Base-by-base conservation (phyloP, 2,329 filamentous ascomycete species). In the Lasiodiplodia hormozganensis region DNA sequence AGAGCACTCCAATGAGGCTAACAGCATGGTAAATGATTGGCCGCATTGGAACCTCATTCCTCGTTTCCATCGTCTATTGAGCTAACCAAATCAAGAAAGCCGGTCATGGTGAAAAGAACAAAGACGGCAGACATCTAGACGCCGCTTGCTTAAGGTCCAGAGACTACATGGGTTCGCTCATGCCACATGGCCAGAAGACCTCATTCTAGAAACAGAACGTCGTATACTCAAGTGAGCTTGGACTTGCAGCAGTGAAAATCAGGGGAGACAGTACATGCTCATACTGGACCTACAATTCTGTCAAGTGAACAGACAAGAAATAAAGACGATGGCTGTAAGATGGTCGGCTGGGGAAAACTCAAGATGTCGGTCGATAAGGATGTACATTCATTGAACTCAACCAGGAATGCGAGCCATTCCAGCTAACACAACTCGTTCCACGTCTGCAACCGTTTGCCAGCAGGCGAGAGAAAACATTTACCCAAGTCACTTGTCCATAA, bases 291-390 rank as follows among this genome's bases (percentile, higher is more conserved):
- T 14, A 38, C 10, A 21, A 38, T 28, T 58, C n/a, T 2, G 23
- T 40, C 28, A 21, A 10, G 12, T 23, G 34, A 23, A 40, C 23
- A 2, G 16, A 10, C 51, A 43, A 25, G 36, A 38, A 18, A 58
- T 12, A 43, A 58, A 40, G 21, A 40, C 21, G n/a, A 14, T 6
- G 10, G n/a, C 11, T 43, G 40, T 3, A 25, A 11, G 28, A 31
- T 16, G 18, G 23, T 18, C 31, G 14, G 21, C n/a, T 14, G 21
- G 14, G 16, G n/a, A 25, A 25, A 5, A 12, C 25, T 60, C 36
- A 60, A 60, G 56, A 60, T 28, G 12, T 43, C 56, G 38, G 21
- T 47, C 18, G 43, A 60, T 47, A 60, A 28, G 56, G 36, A 7
- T 28, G 11, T n/a, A 40, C 31, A 36, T 16, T 23, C 34, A 38